A percentile compares a stretch with the other conserved stretches of the same genome.
Conservation (phyloP, 2,329 filamentous ascomycete species). For the Fonsecaea multimorphosa region DNA sequence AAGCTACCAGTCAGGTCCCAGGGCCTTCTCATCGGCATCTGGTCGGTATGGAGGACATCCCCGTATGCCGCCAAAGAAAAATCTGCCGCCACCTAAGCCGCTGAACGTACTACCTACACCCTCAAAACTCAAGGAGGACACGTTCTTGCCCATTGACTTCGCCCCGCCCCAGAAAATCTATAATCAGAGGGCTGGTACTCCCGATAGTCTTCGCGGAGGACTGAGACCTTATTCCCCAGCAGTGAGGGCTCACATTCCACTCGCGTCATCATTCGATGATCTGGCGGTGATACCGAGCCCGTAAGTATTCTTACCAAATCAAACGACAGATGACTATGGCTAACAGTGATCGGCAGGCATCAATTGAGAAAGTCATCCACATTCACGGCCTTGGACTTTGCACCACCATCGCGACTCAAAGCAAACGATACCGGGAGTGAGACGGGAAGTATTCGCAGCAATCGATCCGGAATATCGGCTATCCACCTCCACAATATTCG, state of each 20-base stretch:
- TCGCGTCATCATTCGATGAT: constrained; percentile 85
- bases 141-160: constrained; percentile 80
- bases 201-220: constrained; percentile 65
- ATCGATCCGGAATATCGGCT: constrained; percentile 77
- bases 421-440: constrained; percentile 52
- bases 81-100: constrained; percentile 73
- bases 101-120: constrained; percentile 83
- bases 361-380: constrained; percentile 57
- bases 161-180: constrained; percentile 74
- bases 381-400: constrained; percentile 57
- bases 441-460: constrained; percentile 65
- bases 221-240: constrained; percentile 74
- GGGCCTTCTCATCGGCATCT: constrained; percentile 70
- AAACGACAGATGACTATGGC: constrained; percentile 4
- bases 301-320: constrained; percentile 63
- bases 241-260: constrained; percentile 75
- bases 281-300: constrained; percentile 85
- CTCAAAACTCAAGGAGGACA: constrained; percentile 80
- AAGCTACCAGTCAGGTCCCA: constrained; percentile 60
- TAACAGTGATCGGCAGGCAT: constrained; percentile 45
- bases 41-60: constrained; percentile 51
- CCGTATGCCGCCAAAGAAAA: constrained; percentile 59
- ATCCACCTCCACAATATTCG: constrained; percentile 74
- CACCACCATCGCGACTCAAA: constrained; percentile 56
- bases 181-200: constrained; percentile 71